Evolutionary conservation across 306 rosid species (phyloP).

Genomic region (Alnus glutinosa): DNA sequence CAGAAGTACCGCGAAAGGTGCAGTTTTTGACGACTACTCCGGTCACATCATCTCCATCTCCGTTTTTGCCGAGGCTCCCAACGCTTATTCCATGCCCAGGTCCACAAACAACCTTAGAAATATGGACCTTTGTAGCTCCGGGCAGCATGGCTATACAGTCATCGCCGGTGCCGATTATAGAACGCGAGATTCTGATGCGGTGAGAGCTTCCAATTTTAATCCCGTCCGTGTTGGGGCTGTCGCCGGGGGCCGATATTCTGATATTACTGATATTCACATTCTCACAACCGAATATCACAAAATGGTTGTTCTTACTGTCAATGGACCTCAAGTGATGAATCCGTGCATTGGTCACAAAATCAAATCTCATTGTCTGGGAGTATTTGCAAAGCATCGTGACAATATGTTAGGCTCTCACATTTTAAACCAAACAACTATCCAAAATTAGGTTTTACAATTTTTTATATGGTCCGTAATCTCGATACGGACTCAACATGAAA

Average conservation of each 20-base stretch:
- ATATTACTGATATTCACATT: conserved; percentile 39
- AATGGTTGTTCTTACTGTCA: conserved; percentile 51
- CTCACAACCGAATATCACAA: conserved; percentile 35
- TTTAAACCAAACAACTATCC: too few relatives aligned
- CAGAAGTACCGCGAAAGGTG: conserved; percentile 33
- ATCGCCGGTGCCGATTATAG: conserved; percentile 48
- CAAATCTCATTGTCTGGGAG: conserved; percentile 50
- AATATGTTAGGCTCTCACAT: too few relatives aligned
- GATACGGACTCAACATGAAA: too few relatives aligned
- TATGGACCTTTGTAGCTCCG: conserved; percentile 34
- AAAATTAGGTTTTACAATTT: too few relatives aligned
- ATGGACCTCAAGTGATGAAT: conserved; percentile 45
- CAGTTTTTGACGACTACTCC: conserved; percentile 47
- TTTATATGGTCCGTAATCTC: background rate
- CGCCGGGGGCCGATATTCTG: conserved; percentile 35
- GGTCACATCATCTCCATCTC: conserved; percentile 34
- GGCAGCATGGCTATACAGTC: conserved; percentile 58
- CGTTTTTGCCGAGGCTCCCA: conserved; percentile 54
- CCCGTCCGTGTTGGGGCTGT: conserved; percentile 77
- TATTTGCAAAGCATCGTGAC: too few relatives aligned
- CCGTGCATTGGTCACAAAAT: conserved; percentile 45
- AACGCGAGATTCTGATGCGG: conserved; percentile 28
- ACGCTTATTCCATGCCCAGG: conserved; percentile 81
- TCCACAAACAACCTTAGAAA: conserved; percentile 45
- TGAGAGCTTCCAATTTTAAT: conserved; percentile 50